Evolutionary conservation across 306 rosid species (phyloP), one percentile per base, ranked within the genome.

Genomic region (Quercus berberidifolia): DNA sequence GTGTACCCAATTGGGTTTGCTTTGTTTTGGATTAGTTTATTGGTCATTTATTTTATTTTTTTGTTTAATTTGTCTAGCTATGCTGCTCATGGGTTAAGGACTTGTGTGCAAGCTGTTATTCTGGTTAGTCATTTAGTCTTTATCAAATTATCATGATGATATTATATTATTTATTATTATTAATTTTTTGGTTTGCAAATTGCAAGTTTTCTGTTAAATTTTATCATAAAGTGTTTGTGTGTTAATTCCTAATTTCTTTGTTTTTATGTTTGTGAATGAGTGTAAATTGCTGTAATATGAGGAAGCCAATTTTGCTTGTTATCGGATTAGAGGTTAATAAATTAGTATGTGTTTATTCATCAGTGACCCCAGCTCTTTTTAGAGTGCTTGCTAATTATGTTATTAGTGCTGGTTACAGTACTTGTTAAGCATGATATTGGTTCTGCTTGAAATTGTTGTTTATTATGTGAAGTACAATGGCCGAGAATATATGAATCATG

Each of bases 51-150:
- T 19, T 41, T 41, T 12, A 9, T 64, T 6, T 3, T 79, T 21
- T 17, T 5, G 0, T 62, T 41, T 79, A 60, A 46, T 84, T 49
- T 54, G 71, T 62, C 62, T 85, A 94, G 98, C 79, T 92, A 87
- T 79, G 80, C 93, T 85, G 89, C 90, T 28, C 19, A 76, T 82
- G 98, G 97, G 74, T 75, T 89, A 71, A 91, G 98, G 83, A 91
- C 86, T 76, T 83, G 86, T 71, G 97, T 92, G 21, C 90, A 89
- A 77, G 98, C 97, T 18, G 93, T 92, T 73, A 68, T 94, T 58
- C 69, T 94, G 98, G 97, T 91, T 74, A 55, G 94, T 86, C 20
- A 52, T 73, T 59, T 64, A n/a, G 28, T 35, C 74, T 57, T 2
- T 2, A 23, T 18, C 46, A 7, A 41, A 41, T 41, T 41, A 23